Base-by-base conservation (phyloP, 2,329 filamentous ascomycete species). In the Lasiodiplodia theobromae region DNA sequence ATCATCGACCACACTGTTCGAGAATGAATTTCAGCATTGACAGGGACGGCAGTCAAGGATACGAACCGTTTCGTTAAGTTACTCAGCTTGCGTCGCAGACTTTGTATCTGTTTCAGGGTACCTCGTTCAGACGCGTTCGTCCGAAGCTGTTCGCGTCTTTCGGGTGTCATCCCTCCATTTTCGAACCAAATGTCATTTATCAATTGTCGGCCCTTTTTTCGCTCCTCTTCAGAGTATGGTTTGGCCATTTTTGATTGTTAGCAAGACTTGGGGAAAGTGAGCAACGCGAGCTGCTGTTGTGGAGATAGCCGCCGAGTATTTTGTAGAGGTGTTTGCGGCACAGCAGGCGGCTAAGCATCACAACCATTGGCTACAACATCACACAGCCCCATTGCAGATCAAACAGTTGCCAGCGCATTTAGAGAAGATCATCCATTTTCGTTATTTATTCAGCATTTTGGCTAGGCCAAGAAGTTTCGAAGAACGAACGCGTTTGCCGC, bases 331-430 rank as follows among this genome's bases (percentile, higher is more conserved):
- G 1, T 21, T 18, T 63, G 58, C 58, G 40, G 40, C 58, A 34
- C 58, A 63, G 58, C 58, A 63, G 25, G 58, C 58, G 40, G 23
- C 14, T 49, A 63, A 40, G 44, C 14, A 12, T 23, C 44, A 51
- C 23, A 7, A 11, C 11, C 4, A 63, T 63, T 63, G 58, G 58
- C 11, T 23, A n/a, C 28, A 3, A 54, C 14, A 14, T 54, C 14
- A 10, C 25, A 34, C 16, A 34, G 12, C 52, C 23, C 52, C 52
- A 54, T 21, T 21, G 44, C 8, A 47, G 44, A 47, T 47, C 44
- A 47, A 47, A 21, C n/a, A 21, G 2, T 10, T 21, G 44, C 44
- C 44, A 47, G n/a, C 18, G 44, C 44, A 47, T 47, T 10, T 6
- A 21, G 44, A 2, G n/a, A 47, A n/a, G n/a, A 47, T 47, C n/a